Evolutionary conservation across 352 stramenopile species (phyloP).

Genomic region (Albugo laibachii): DNA sequence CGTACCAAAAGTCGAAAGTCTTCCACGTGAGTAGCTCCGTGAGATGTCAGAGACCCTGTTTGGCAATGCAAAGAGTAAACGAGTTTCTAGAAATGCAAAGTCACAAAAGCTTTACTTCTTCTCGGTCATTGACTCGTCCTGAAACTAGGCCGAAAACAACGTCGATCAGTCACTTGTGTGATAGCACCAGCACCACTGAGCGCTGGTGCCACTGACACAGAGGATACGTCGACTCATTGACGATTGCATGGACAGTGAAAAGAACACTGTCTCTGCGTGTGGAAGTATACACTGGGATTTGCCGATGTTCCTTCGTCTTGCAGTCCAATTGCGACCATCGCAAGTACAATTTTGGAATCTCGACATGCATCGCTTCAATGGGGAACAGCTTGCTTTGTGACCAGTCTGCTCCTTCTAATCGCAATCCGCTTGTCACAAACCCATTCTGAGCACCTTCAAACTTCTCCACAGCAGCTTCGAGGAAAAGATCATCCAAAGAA

Average conservation of each 20-base stretch:
- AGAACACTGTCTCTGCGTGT: conserved; percentile 49
- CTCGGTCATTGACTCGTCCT: no score
- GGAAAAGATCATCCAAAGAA: conserved; percentile 74
- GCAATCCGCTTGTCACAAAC: conserved; percentile 19
- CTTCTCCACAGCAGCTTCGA: conserved; percentile 48
- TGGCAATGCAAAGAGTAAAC: no score
- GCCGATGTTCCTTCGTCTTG: conserved; percentile 10
- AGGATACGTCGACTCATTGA: conserved; percentile 24
- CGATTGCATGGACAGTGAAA: conserved; percentile 60
- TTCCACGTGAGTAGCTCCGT: no score
- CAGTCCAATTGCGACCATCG: conserved; percentile 35
- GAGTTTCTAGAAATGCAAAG: no score
- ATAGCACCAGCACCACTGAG: conserved; percentile 61
- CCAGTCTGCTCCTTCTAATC: conserved; percentile 74
- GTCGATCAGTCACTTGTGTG: conserved; percentile 13
- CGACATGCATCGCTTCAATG: conserved; percentile 60
- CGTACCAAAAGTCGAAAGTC: neutral
- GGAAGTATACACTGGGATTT: conserved; percentile 75
- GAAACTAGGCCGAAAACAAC: no score
- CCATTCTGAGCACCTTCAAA: conserved; percentile 1
- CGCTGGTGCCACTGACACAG: conserved; percentile 60
- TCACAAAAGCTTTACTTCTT: no score
- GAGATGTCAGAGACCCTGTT: no score
- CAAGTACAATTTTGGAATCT: conserved; percentile 40
- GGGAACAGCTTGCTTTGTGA: conserved; percentile 30